Evolutionary conservation across 371 early-diverging fungal genomes (phyloP).

Genomic region (Mortierella sp.): DNA sequence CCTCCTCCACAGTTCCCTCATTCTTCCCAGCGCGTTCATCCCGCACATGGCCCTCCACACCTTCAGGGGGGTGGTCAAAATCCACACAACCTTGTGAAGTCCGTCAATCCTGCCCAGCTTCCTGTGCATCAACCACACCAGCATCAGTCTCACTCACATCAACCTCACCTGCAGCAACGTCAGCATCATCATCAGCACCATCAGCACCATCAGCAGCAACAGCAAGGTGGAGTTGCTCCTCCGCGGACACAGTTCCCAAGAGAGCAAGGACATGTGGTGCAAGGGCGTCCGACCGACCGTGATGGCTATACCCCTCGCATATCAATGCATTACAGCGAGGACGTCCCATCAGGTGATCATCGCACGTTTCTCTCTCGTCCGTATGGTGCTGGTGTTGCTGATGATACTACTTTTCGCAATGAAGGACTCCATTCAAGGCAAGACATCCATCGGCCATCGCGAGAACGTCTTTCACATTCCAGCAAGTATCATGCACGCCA

Average conservation of each 20-base stretch:
- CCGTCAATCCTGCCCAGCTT: neutral
- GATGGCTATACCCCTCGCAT: conserved; percentile 5
- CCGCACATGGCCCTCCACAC: neutral
- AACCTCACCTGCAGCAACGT: neutral
- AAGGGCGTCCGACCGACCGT: neutral
- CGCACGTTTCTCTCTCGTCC: neutral
- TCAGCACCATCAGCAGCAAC: neutral
- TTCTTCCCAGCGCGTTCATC: neutral
- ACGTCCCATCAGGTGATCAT: neutral
- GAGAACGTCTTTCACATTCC: conserved; percentile 13
- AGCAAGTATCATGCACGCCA: conserved; percentile 11
- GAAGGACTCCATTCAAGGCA: neutral
- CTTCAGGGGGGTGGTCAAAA: neutral
- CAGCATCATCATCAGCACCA: neutral
- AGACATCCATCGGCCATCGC: neutral
- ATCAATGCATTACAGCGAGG: conserved; percentile 15
- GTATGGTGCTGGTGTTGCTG: neutral
- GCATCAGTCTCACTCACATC: neutral
- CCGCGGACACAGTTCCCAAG: neutral
- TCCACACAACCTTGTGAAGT: neutral
- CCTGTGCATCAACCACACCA: neutral
- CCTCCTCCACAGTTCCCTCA: neutral
- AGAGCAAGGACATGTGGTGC: neutral
- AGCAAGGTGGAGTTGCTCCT: neutral
- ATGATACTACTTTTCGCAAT: neutral